A percentile compares a stretch with the other conserved stretches of the same genome.
Conservation (phyloP, 2,329 filamentous ascomycete species). For the Epichloe coenophiala region DNA sequence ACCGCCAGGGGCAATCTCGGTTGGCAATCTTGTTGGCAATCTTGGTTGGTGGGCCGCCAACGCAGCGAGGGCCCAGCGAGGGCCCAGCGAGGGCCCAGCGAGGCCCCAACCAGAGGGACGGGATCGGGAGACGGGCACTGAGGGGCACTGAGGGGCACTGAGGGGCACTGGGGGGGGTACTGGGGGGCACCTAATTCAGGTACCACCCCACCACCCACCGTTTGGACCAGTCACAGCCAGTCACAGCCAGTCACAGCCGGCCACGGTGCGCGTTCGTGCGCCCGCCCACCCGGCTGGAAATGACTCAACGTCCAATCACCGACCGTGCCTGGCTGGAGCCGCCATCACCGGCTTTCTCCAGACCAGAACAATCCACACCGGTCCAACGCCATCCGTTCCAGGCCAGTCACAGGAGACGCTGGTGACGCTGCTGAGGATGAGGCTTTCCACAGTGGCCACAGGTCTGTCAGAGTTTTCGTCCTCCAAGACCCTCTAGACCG, state of each 20-base stretch:
- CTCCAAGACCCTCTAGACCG: neutral
- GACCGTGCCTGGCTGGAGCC: slow-evolving; percentile 7
- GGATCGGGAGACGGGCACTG: neutral
- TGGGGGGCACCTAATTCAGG: slow-evolving; percentile 5
- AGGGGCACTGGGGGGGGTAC: no score
- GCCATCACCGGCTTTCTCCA: neutral
- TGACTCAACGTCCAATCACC: slow-evolving; percentile 9
- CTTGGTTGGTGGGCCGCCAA: no score
- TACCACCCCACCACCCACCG: neutral
- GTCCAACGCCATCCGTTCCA: slow-evolving; percentile 1
- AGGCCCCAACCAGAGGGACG: no score
- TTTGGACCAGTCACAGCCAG: slow-evolving; percentile 2
- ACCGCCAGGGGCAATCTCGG: no score
- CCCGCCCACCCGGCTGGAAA: slow-evolving; percentile 6
- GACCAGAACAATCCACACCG: neutral
- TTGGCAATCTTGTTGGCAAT: no score
- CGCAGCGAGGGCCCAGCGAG: no score
- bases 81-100: no score
- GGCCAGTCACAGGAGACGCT: neutral
- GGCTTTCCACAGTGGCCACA: neutral
- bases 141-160: neutral
- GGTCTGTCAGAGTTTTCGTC: slow-evolving; percentile 1
- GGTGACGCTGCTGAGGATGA: slow-evolving; percentile 1
- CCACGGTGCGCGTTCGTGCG: slow-evolving; percentile 1
- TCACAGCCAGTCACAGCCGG: slow-evolving; percentile 5